phyloP scores from a whole-genome alignment of 495 filamentous ascomycete species.

The Trypethelium eluteriae region DNA sequence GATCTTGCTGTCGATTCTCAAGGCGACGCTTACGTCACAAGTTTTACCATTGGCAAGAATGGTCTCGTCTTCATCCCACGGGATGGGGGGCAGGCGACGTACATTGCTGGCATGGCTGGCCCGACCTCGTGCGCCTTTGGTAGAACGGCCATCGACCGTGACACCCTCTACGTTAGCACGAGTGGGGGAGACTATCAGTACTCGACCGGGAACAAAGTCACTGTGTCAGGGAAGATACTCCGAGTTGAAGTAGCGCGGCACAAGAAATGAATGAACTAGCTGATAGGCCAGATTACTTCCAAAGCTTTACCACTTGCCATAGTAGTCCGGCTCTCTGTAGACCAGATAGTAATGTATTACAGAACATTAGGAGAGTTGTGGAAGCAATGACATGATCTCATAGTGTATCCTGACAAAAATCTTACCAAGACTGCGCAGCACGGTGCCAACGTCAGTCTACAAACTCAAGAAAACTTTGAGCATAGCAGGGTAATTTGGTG shows the following conservation, averaged over 20 bases:
- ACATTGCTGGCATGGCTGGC: constrained; percentile 5
- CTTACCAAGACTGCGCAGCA: too few species aligned
- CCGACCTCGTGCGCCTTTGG: not conserved
- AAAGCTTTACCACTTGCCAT: too few species aligned
- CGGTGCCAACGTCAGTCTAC: not conserved
- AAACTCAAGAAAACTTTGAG: constrained; percentile 15
- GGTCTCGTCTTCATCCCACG: not conserved
- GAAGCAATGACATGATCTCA: too few species aligned
- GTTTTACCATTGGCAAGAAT: constrained; percentile 10
- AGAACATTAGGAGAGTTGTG: too few species aligned
- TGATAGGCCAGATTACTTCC: too few species aligned
- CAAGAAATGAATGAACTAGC: not conserved
- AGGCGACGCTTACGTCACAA: not conserved
- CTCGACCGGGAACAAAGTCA: not conserved
- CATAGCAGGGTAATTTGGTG: constrained; percentile 16
- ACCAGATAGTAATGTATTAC: too few species aligned
- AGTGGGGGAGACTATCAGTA: not conserved
- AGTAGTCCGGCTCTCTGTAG: too few species aligned
- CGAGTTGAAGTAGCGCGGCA: not conserved
- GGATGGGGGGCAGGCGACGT: not conserved
- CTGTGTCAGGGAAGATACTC: not conserved
- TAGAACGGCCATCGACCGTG: not conserved
- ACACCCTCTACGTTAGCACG: not conserved
- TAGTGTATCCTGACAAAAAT: too few species aligned
- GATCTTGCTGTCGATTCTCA: not conserved